A percentile compares a stretch with the other conserved stretches of the same genome.
These are phyloP conservation scores for Aspergillus ustus DNA, from an alignment of 2,329 filamentous ascomycete species.

Conservation along the genomic window DNA sequence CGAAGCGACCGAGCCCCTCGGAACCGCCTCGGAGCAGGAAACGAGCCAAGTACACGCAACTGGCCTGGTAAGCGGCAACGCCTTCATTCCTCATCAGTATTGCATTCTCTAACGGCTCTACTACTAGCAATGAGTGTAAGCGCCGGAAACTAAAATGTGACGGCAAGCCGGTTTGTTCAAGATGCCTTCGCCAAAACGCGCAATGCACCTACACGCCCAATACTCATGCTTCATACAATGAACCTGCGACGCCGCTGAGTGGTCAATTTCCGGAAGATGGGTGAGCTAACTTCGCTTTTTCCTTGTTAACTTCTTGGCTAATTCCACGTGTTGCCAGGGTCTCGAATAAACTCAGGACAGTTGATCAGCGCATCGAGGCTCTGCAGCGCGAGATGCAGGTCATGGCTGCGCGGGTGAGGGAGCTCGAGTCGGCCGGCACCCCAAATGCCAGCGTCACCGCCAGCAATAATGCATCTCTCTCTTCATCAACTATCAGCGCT, in stretches of 20 bases:
- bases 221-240: constrained; percentile 45
- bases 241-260: constrained; percentile 7
- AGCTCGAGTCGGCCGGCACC: constrained; percentile 30
- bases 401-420: constrained; percentile 34
- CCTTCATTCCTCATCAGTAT: not conserved
- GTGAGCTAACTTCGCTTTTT: constrained; percentile 11
- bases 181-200: constrained; percentile 66
- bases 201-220: constrained; percentile 69
- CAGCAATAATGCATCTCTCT: constrained; percentile 16
- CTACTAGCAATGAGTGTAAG: constrained; percentile 70
- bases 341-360: constrained; percentile 25
- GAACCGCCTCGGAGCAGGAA: constrained; percentile 33
- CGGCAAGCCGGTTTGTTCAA: constrained; percentile 68
- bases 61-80: constrained; percentile 36
- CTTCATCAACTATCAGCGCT: constrained; percentile 19
- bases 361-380: constrained; percentile 34
- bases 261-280: constrained; percentile 25
- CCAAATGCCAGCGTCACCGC: constrained; percentile 19
- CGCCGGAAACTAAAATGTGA: constrained; percentile 78
- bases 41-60: constrained; percentile 42
- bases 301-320: constrained; percentile 2
- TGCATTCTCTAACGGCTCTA: not conserved
- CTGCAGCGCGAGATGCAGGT: constrained; percentile 36
- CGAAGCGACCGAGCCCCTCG: constrained; percentile 16
- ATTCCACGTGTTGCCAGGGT: not conserved